Evolutionary conservation across 768 basidiomycete species (phyloP).

Genomic region (Xerocomellus intermedius): DNA sequence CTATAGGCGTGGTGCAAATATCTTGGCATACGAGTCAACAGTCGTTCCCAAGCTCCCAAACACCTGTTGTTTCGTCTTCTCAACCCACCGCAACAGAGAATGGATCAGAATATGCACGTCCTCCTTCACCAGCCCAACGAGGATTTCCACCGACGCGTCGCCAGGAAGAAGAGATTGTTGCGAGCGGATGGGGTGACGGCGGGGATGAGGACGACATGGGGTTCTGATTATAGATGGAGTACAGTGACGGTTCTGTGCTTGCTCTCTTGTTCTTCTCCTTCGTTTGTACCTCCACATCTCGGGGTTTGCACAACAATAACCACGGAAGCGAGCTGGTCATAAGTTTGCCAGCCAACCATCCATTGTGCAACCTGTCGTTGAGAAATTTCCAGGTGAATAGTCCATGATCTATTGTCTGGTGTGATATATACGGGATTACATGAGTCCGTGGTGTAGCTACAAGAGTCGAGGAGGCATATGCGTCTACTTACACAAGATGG

Average conservation of each 20-base stretch:
- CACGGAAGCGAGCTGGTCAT: slow-evolving; percentile 10
- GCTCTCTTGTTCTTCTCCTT: neutral
- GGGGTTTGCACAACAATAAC: slow-evolving; percentile 12
- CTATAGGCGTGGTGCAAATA: slow-evolving; percentile 62
- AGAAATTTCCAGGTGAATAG: neutral
- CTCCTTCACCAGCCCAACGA: slow-evolving; percentile 9
- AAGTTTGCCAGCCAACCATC: slow-evolving; percentile 6
- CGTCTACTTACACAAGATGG: neutral
- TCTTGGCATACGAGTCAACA: slow-evolving; percentile 56
- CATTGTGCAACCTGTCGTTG: too few relatives aligned
- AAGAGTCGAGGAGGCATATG: neutral
- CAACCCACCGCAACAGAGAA: slow-evolving; percentile 22
- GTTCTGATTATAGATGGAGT: slow-evolving; percentile 37
- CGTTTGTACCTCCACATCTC: slow-evolving; percentile 18
- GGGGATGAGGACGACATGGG: slow-evolving; percentile 76
- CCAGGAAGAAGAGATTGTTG: slow-evolving; percentile 60
- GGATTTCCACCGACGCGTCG: slow-evolving; percentile 33
- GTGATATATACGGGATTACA: neutral
- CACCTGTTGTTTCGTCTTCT: slow-evolving; percentile 19
- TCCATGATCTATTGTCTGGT: neutral
- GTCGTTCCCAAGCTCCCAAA: slow-evolving; percentile 18
- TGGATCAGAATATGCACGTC: slow-evolving; percentile 27
- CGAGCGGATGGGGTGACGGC: slow-evolving; percentile 68
- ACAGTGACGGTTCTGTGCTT: slow-evolving; percentile 1
- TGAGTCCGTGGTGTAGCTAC: slow-evolving; percentile 13